These are phyloP conservation scores for Cordyceps cateniannulata DNA, from an alignment of 2,329 filamentous ascomycete genomes.

Conservation along the genomic window DNA sequence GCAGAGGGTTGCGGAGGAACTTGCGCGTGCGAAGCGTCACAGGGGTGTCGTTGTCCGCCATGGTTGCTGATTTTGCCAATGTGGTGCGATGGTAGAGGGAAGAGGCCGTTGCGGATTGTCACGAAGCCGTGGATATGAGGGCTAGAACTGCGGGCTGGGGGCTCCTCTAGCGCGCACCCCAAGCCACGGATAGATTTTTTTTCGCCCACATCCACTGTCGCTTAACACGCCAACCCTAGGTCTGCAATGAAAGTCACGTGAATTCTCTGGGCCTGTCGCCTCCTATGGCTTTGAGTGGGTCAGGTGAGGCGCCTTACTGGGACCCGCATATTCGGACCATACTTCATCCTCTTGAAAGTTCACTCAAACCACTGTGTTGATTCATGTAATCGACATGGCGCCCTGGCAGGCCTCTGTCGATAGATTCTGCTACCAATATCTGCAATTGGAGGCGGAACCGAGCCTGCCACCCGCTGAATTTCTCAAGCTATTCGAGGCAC, in stretches of 20 bases:
- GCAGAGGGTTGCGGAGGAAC: conserved; percentile 99
- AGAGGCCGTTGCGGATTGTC: conserved; percentile 8
- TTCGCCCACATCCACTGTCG: conserved; percentile 26
- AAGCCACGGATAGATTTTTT: conserved; percentile 8
- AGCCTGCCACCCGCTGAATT: conserved; percentile 54
- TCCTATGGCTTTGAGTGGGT: not conserved
- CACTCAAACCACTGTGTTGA: not conserved
- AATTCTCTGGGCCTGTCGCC: not conserved
- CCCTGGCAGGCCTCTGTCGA: conserved; percentile 21
- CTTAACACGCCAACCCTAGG: conserved; percentile 44
- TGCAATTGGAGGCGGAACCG: conserved; percentile 64
- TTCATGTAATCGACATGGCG: conserved; percentile 6
- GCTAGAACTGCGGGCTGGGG: conserved; percentile 17
- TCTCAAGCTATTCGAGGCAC: conserved; percentile 55
- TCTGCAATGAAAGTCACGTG: conserved; percentile 9
- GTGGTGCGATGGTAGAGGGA: conserved; percentile 21
- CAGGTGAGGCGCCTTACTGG: not conserved
- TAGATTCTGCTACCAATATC: conserved; percentile 67
- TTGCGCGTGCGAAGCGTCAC: conserved; percentile 96
- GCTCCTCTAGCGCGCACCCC: conserved; percentile 14
- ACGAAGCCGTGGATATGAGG: conserved; percentile 14
- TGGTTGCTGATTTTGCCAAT: conserved; percentile 52
- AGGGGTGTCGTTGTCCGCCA: conserved; percentile 76
- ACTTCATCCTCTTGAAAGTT: not conserved
- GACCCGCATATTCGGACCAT: not conserved